Evolutionary conservation across 2,329 filamentous ascomycete species (phyloP).

Genomic region (Penicillium sp.): DNA sequence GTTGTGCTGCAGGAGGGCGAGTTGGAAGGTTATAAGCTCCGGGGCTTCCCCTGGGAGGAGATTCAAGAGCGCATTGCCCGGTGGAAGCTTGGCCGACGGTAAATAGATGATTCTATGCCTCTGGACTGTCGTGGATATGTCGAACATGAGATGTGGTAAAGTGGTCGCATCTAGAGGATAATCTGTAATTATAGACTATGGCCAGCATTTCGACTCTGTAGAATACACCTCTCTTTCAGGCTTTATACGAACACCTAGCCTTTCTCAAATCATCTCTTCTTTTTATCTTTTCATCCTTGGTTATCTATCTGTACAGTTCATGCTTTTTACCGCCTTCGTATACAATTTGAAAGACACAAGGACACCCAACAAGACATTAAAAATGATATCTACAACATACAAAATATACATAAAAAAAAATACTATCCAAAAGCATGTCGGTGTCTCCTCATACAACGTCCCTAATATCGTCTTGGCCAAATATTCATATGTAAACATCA

Average conservation of each 20-base stretch:
- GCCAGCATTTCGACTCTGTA: slow-evolving; percentile 9
- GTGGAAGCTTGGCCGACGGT: slow-evolving; percentile 75
- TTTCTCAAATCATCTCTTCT: background rate
- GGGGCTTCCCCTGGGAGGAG: slow-evolving; percentile 76
- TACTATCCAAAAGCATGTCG: too few species aligned
- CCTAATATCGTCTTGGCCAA: too few species aligned
- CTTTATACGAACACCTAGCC: background rate
- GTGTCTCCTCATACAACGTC: too few species aligned
- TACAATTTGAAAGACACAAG: too few species aligned
- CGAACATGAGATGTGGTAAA: background rate
- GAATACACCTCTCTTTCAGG: slow-evolving; percentile 10
- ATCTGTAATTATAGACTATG: slow-evolving; percentile 16
- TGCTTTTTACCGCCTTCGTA: too few species aligned
- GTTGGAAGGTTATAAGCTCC: slow-evolving; percentile 65
- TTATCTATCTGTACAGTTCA: too few species aligned
- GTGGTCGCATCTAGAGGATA: slow-evolving; percentile 5
- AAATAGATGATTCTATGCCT: slow-evolving; percentile 17
- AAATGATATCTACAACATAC: too few species aligned
- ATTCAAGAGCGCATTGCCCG: slow-evolving; percentile 81
- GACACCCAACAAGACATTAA: too few species aligned
- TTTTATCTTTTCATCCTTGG: too few species aligned
- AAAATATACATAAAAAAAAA: too few species aligned
- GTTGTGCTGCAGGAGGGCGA: slow-evolving; percentile 92
- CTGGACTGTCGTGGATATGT: background rate
- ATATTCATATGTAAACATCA: too few species aligned